phyloP scores from a whole-genome alignment of 108 stramenopile genomes.

The Skeletonema marinoi region DNA sequence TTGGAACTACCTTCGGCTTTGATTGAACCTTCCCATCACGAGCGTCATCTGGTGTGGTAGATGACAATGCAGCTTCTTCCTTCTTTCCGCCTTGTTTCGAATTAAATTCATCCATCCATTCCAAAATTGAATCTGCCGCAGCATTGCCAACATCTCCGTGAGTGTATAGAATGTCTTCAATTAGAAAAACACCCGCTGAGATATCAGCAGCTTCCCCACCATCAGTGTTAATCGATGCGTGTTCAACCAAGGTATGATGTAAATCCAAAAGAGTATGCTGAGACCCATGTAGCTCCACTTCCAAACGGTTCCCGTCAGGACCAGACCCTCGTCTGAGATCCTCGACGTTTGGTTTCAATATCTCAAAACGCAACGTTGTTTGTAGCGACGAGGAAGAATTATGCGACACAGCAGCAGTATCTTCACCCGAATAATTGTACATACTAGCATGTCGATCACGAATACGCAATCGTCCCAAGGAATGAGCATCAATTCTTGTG shows the following conservation, averaged over 20 bases:
- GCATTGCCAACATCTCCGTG: constrained; percentile 45
- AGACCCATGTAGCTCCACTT: constrained; percentile 69
- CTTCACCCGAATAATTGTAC: not conserved
- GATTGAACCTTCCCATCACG: constrained; percentile 41
- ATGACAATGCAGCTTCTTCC: not conserved
- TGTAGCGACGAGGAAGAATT: not conserved
- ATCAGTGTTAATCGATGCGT: constrained; percentile 21
- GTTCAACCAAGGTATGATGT: constrained; percentile 64
- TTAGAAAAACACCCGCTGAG: constrained; percentile 68
- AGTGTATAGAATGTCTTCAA: constrained; percentile 76
- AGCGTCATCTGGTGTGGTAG: not conserved
- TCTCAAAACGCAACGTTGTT: constrained; percentile 68
- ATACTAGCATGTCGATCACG: constrained; percentile 70
- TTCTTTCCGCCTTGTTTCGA: not conserved
- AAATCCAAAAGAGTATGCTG: constrained; percentile 78
- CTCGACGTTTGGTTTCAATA: constrained; percentile 49
- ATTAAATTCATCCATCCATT: constrained; percentile 21
- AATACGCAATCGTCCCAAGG: constrained; percentile 59
- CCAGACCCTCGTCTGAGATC: constrained; percentile 48
- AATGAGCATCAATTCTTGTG: constrained; percentile 56
- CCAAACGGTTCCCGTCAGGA: constrained; percentile 61
- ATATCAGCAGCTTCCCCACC: not conserved
- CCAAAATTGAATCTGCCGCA: constrained; percentile 14
- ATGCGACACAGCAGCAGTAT: not conserved
- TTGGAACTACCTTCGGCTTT: constrained; percentile 21